Evolutionary conservation across 257 asterid genomes (phyloP).

Genomic region (Ballota nigra): DNA sequence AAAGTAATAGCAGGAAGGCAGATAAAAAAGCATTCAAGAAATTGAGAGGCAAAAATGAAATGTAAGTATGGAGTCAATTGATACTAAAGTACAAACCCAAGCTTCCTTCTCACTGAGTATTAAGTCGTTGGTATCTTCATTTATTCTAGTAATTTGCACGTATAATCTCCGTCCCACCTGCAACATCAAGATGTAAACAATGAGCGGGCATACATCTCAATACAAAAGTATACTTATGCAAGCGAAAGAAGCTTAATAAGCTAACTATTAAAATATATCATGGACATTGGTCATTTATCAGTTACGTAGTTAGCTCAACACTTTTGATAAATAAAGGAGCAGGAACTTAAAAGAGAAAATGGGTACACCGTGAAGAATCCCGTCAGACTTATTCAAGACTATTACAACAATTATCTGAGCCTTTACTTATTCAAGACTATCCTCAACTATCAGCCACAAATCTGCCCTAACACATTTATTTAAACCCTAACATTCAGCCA

Average conservation of each 20-base stretch:
- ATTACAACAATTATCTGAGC: not conserved
- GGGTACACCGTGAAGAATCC: not conserved
- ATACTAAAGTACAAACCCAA: slow-evolving; percentile 63
- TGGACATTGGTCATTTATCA: not conserved
- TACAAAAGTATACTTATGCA: not conserved
- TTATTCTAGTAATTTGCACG: slow-evolving; percentile 76
- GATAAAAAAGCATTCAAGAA: not conserved
- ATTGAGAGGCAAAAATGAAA: slow-evolving; percentile 14
- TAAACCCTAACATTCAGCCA: not conserved
- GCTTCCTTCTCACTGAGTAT: slow-evolving; percentile 92
- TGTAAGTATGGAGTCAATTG: slow-evolving; percentile 1
- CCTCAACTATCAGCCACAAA: not conserved
- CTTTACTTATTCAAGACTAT: not conserved
- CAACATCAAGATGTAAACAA: slow-evolving; percentile 18
- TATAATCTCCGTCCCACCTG: slow-evolving; percentile 82
- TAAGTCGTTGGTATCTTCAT: slow-evolving; percentile 88
- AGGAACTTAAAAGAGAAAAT: not conserved
- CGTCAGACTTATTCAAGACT: not conserved
- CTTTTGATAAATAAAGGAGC: not conserved
- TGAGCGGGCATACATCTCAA: not conserved
- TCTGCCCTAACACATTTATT: not conserved
- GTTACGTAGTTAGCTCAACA: not conserved
- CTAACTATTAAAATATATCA: not conserved
- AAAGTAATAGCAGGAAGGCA: not conserved
- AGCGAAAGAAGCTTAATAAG: not conserved